Evolutionary conservation across 176 grass and related monocot species (phyloP), one percentile per base, ranked within the genome.

Genomic region (Typha latifolia): DNA sequence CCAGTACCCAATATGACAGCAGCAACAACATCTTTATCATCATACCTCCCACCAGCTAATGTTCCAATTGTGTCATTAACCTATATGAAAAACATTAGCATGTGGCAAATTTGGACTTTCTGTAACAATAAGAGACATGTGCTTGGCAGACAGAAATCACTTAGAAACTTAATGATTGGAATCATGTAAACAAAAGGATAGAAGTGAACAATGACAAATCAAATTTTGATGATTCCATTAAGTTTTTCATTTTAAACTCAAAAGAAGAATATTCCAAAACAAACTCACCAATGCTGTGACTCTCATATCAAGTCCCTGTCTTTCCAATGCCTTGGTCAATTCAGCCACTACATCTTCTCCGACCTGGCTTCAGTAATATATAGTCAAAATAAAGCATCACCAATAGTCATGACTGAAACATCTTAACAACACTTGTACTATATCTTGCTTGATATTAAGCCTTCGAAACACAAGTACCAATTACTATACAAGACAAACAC

Each of bases 1-100:
- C 83, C 80, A 47, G 90, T 95, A 12, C 90, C 90, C 47, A 95
- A 48, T 81, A 95, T 89, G 15, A 95, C 83, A 52, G 80, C 90
- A 69, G 66, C 86, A 63, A 81, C 14, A 32, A 55, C 78, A 74
- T 89, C 90, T 73, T 71, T 83, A 62, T 95, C 86, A 49, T 82
- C 68, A 57, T 95, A 95, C 71, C 78, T 95, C 20, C 69, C 83
- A 51, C 73, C 76, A 68, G 87, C 79, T 61, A 90, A 78, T 68
- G 87, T 83, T 6, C 83, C 87, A 67, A 83, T 79, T 4, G 87
- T 83, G 68, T 90, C 87, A 80, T 86, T 86, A 14, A 90, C 66
- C 80, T 89, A 47, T 59, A 78, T 12, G 27, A 69, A 66, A 23
- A 70, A 32, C 24, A 12, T 24, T 12, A 49, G 53, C 53, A 59